A percentile compares a stretch with the other conserved stretches of the same genome.
Evolutionary conservation across 73 alveolate species (phyloP).

Genomic region (Vitrella brassicaformis): DNA sequence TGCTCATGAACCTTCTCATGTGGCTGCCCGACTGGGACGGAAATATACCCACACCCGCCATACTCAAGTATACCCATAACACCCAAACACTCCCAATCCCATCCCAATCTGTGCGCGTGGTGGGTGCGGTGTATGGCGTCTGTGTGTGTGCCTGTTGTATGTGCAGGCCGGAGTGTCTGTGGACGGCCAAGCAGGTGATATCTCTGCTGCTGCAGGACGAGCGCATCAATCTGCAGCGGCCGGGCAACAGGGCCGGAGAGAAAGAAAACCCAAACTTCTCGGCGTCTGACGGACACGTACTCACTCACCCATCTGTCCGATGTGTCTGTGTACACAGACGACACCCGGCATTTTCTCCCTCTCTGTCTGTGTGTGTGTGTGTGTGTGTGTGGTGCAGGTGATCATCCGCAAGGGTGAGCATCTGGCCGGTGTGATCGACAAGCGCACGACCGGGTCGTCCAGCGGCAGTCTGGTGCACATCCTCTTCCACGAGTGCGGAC

Average conservation of each 20-base stretch:
- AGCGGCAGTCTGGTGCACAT: conserved; percentile 77
- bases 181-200: conserved; percentile 65
- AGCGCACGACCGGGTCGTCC: conserved; percentile 82
- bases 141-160: conserved; percentile 9
- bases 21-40: conserved; percentile 83
- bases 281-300: neutral
- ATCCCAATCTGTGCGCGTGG: no score
- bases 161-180: neutral
- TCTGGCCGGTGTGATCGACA: conserved; percentile 80
- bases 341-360: neutral
- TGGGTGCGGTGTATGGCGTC: no score
- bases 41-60: neutral
- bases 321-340: neutral
- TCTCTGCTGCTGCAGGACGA: conserved; percentile 13
- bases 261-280: neutral
- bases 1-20: conserved; percentile 69
- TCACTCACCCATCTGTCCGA: neutral
- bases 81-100: no score
- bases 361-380: neutral
- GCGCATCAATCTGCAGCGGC: neutral
- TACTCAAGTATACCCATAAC: no score
- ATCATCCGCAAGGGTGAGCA: conserved; percentile 84
- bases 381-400: conserved; percentile 22
- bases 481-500: conserved; percentile 79
- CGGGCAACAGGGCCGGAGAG: neutral